A percentile compares a stretch with the other conserved stretches of the same genome.
Conservation (phyloP, 2,329 filamentous ascomycete genomes). For the Trichothecium roseum region DNA sequence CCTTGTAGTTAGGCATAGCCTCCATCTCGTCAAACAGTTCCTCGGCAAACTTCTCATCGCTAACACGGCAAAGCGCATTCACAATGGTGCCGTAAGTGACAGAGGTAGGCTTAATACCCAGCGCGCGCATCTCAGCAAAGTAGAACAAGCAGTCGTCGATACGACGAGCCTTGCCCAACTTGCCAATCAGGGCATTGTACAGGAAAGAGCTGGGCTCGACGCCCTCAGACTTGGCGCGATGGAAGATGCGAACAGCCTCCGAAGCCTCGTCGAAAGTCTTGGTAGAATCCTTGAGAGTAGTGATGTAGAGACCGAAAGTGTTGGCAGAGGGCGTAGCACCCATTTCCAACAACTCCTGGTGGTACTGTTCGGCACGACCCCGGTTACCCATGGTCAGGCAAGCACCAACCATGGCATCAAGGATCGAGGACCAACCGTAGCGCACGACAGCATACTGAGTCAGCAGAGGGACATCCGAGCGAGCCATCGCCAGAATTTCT, state of each 20-base stretch:
- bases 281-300: slow-evolving; percentile 92
- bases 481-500: slow-evolving; percentile 82
- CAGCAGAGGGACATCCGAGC: slow-evolving; percentile 75
- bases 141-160: slow-evolving; percentile 98
- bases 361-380: slow-evolving; percentile 71
- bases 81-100: slow-evolving; percentile 98
- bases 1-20: slow-evolving; percentile 96
- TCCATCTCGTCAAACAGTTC: slow-evolving; percentile 99
- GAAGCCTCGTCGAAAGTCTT: slow-evolving; percentile 98
- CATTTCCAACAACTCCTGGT: slow-evolving; percentile 84
- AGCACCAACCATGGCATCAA: slow-evolving; percentile 93
- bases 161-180: slow-evolving; percentile 92
- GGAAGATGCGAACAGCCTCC: slow-evolving; percentile 95
- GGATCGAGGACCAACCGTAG: slow-evolving; percentile 92
- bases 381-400: slow-evolving; percentile 78
- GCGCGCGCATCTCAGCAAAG: slow-evolving; percentile 92
- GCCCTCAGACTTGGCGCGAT: slow-evolving; percentile 83
- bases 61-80: slow-evolving; percentile 93
- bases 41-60: slow-evolving; percentile 94
- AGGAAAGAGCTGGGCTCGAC: slow-evolving; percentile 94
- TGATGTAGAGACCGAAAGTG: slow-evolving; percentile 97
- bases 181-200: slow-evolving; percentile 96
- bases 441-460: slow-evolving; percentile 78
- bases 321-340: slow-evolving; percentile 89
- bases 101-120: slow-evolving; percentile 88